A percentile compares a stretch with the other conserved stretches of the same genome.
Evolutionary conservation across 495 filamentous ascomycete species (phyloP).

Genomic region (Bryoglossum gracile): DNA sequence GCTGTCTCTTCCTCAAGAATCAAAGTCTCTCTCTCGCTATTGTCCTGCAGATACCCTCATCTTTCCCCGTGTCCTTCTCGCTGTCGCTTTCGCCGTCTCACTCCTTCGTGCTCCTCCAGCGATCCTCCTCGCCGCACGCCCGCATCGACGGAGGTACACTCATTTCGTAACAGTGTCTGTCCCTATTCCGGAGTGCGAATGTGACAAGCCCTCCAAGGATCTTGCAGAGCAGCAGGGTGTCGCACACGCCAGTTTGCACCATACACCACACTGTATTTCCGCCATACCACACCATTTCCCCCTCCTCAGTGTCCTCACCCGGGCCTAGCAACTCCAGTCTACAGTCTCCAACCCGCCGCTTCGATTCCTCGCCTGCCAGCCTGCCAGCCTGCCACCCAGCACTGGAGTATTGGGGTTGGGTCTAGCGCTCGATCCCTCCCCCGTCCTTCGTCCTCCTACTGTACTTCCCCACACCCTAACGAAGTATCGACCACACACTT

Average conservation of each 20-base stretch:
- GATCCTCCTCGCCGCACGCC: neutral
- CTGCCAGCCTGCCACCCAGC: neutral
- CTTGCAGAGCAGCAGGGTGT: slow-evolving; percentile 3
- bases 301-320: too few species aligned
- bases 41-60: too few species aligned
- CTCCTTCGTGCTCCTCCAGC: neutral
- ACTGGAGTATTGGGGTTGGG: neutral
- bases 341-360: neutral
- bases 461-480: slow-evolving; percentile 21
- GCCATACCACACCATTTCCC: slow-evolving; percentile 4
- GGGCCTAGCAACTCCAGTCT: too few species aligned
- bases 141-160: neutral
- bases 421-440: slow-evolving; percentile 7
- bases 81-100: neutral
- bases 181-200: slow-evolving; percentile 6
- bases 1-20: too few species aligned
- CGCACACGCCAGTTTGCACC: slow-evolving; percentile 7
- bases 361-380: neutral
- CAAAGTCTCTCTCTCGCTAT: too few species aligned
- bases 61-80: too few species aligned
- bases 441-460: neutral
- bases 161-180: slow-evolving; percentile 1
- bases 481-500: too few species aligned
- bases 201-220: slow-evolving; percentile 5
- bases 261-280: neutral